Evolutionary conservation across 257 asterid genomes (phyloP), one percentile per base, ranked within the genome.

Genomic region (Nicotiana tomentosiformis): DNA sequence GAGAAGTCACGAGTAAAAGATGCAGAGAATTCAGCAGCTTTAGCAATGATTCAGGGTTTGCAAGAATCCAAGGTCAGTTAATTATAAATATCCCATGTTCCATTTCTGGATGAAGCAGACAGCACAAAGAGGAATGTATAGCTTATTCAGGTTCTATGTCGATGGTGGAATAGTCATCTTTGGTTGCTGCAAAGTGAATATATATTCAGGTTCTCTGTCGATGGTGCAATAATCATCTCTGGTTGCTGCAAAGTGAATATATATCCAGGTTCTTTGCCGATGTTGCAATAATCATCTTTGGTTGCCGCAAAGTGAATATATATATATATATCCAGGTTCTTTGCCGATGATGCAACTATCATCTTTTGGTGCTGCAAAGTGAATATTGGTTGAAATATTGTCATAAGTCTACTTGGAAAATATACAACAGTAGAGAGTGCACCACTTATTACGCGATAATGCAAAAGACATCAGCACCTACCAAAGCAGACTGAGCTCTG

Each of bases 1-100:
- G 97, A 90, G 82, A 96, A 87, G 86, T 32, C 86, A 3, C 86
- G 93, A 64, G 74, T 91, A 64, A 92, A 84, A 85, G 94, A 91
- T 39, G 92, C 99, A 1, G 98, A 93, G 84, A 92, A 78, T 84
- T 93, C 98, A 58, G 99, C 98, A 66, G 98, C 99, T 80, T 89
- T 90, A 20, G 30, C 37, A 43, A 89, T 96, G 95, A 88, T 96
- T 33, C 37, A 2, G 39, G 87, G 86, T 55, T 89, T 93, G 43
- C 87, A 82, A 67, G 85, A 86, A 20, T 78, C 88, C 10, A 87
- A 84, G 5, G 83, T 86, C 74, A 55, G 91, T 26, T 85, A 87
- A 86, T 66, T 72, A 8, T 39, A 72, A 37, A 15, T 72, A 46
- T 46, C 49, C 37, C 78, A 72, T 0, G 0, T 72, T 70, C 60